Evolutionary conservation across 345 rosid species (phyloP).

Genomic region (Hevea brasiliensis): DNA sequence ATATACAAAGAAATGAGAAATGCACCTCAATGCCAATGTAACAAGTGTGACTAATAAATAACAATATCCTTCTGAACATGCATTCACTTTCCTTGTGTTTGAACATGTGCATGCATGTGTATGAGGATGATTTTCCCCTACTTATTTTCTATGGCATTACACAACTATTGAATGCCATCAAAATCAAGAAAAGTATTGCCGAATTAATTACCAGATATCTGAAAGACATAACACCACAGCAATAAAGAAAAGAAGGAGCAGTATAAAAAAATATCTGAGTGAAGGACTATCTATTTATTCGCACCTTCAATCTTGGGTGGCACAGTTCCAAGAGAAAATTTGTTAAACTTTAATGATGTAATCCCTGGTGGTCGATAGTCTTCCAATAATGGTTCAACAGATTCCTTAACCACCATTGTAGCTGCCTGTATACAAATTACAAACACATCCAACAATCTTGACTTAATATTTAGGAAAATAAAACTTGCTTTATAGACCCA

Average conservation of each 20-base stretch:
- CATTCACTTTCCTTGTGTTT: not conserved
- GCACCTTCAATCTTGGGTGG: conserved; percentile 99
- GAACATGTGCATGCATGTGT: not conserved
- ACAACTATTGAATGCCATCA: not conserved
- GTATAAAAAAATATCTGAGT: not conserved
- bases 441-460: conserved; percentile 25
- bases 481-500: not conserved
- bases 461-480: conserved; percentile 9
- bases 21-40: not conserved
- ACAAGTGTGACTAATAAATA: conserved; percentile 1
- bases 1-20: not conserved
- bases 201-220: not conserved
- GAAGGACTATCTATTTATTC: conserved; percentile 6
- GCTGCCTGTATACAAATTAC: conserved; percentile 72
- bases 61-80: not conserved
- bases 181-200: not conserved
- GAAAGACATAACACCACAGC: not conserved
- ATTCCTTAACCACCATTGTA: conserved; percentile 78
- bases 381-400: conserved; percentile 96
- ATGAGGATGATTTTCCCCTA: not conserved
- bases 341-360: conserved; percentile 84
- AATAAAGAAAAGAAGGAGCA: not conserved
- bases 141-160: not conserved
- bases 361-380: conserved; percentile 96
- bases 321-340: conserved; percentile 87